Evolutionary conservation across 2,329 filamentous ascomycete species (phyloP), one percentile per base, ranked within the genome.

Genomic region (Didymella pomorum): DNA sequence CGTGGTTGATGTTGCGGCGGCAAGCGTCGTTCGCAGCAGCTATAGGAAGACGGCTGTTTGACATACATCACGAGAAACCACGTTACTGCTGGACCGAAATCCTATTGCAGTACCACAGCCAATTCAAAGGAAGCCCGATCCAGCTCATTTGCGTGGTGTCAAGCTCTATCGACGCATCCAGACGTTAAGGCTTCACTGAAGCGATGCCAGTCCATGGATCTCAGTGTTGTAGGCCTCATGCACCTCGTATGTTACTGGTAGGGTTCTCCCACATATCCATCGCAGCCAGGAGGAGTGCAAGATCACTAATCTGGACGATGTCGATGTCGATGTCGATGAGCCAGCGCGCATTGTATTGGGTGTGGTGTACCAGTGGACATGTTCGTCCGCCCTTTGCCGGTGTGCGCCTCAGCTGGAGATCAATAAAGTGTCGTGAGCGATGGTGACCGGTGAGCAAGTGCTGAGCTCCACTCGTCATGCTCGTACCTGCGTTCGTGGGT

Each of bases 401-500:
- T 37, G 23, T 18, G 21, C 31, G 31, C 31, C 46, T 6, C 31
- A 21, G n/a, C 25, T 11, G 21, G 42, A 12, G n/a, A 18, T 42
- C 11, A 18, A 1, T 23, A 25, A 41, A 14, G 12, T 14, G 1
- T n/a, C n/a, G 12, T n/a, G 14, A 18, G 23, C 33, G 25, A 29
- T 4, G 11, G 25, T 21, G 35, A 45, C 50, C 50, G 49, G 50
- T 52, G 41, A 52, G 29, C 23, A 23, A 20, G 28, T 52, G 11
- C 23, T 45, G 21, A 28, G 23, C 21, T 18, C 31, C n/a, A 20
- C n/a, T n/a, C n/a, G n/a, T n/a, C n/a, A n/a, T 23, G 10, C 28
- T 21, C 11, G 49, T 44, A 52, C 49, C 46, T 28, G 28, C 41
- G 39, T 45, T 37, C 23, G 41, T 21, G 9, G 29, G 21, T n/a